These are phyloP conservation scores for Coniochaeta pulveracea DNA, from an alignment of 2,329 filamentous ascomycete genomes.

Conservation along the genomic window DNA sequence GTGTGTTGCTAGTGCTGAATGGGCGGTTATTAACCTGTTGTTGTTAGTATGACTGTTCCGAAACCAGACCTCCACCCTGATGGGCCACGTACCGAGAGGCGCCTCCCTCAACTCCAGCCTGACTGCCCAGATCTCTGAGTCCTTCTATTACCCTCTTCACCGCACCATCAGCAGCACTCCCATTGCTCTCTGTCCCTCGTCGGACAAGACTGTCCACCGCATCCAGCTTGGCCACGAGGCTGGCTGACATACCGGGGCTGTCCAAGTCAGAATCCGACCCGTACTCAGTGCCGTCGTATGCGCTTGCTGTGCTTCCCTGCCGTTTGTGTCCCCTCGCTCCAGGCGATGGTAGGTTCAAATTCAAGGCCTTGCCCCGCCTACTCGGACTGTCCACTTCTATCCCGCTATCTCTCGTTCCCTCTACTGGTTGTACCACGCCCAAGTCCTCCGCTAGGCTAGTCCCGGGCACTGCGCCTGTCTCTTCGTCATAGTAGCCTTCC, in stretches of 20 bases:
- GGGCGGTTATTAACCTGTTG: constrained; percentile 61
- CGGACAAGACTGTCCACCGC: constrained; percentile 60
- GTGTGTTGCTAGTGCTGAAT: constrained; percentile 64
- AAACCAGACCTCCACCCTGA: too few species aligned
- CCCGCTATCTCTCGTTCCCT: constrained; percentile 27
- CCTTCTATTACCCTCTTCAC: constrained; percentile 57
- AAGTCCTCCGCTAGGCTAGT: constrained; percentile 23
- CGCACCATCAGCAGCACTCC: constrained; percentile 53
- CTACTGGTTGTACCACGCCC: constrained; percentile 11
- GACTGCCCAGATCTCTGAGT: constrained; percentile 62
- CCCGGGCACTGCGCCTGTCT: constrained; percentile 17
- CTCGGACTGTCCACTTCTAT: constrained; percentile 26
- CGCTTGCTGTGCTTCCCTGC: constrained; percentile 41
- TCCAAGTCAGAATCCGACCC: constrained; percentile 63
- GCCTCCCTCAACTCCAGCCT: constrained; percentile 60
- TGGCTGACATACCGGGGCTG: constrained; percentile 53
- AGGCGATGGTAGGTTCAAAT: constrained; percentile 31
- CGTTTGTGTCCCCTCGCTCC: constrained; percentile 37
- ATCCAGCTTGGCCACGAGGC: constrained; percentile 58
- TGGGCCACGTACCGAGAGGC: constrained; percentile 60
- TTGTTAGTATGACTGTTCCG: too few species aligned
- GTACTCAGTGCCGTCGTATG: constrained; percentile 66
- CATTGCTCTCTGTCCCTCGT: constrained; percentile 54
- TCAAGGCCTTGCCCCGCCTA: constrained; percentile 21
- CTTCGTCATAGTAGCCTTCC: constrained; percentile 28